phyloP scores from a whole-genome alignment of 2,329 filamentous ascomycete genomes.

The Ceratocystis alfenasii region DNA sequence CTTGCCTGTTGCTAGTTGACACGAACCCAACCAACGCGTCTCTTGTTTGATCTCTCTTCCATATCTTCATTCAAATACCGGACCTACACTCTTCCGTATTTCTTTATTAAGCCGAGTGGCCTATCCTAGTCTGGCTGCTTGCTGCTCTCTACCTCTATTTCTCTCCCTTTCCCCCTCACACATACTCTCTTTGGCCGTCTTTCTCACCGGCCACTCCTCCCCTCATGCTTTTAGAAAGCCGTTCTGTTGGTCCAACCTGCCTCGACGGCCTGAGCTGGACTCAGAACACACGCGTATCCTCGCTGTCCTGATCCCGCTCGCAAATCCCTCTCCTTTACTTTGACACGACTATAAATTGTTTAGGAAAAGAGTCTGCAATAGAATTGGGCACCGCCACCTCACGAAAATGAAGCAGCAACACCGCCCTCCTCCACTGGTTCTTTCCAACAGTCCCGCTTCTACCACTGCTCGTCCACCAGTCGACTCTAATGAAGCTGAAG shows the following conservation, averaged over 20 bases:
- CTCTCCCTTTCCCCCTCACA: background rate
- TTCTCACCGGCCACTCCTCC: background rate
- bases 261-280: slow-evolving; percentile 17
- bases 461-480: background rate
- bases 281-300: background rate
- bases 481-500: background rate
- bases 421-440: slow-evolving; percentile 15
- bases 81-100: background rate
- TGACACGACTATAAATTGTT: no score
- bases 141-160: background rate
- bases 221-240: slow-evolving; percentile 13
- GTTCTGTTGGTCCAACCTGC: background rate
- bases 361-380: no score
- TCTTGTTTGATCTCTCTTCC: background rate
- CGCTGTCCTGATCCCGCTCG: background rate
- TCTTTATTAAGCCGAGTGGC: background rate
- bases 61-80: background rate
- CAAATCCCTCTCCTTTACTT: background rate
- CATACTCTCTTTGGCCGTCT: background rate
- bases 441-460: background rate
- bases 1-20: background rate
- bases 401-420: slow-evolving; percentile 8
- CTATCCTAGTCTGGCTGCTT: background rate
- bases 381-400: no score
- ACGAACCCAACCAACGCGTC: background rate